Percentiles rank a stretch among this genome's conserved stretches.
phyloP scores from a whole-genome alignment of 768 basidiomycete species.

The Russula dissimulans region DNA sequence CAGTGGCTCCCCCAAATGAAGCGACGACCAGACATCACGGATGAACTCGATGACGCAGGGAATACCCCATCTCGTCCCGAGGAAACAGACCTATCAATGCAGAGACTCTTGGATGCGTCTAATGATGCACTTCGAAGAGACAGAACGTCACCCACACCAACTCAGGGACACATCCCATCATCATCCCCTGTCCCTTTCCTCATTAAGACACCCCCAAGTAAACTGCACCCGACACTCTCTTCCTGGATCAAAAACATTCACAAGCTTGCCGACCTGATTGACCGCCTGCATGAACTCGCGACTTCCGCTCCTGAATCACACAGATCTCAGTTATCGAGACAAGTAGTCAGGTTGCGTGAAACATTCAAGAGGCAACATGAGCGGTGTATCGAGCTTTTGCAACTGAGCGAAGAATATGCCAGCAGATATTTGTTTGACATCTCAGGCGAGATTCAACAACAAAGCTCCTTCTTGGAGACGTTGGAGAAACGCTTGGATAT shows the following conservation, averaged over 20 bases:
- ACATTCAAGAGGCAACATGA: not conserved
- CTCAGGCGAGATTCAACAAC: not conserved
- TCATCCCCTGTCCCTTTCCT: no score
- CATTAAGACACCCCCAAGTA: not conserved
- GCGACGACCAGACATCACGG: no score
- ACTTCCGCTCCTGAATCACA: not conserved
- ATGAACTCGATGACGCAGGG: no score
- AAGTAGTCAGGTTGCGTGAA: not conserved
- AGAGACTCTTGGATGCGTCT: no score
- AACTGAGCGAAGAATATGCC: not conserved
- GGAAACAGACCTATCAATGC: no score
- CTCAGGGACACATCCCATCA: no score
- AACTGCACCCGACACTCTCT: not conserved
- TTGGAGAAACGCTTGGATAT: not conserved
- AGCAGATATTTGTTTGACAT: not conserved
- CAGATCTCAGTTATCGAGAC: not conserved
- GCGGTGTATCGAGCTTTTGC: not conserved
- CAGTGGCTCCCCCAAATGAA: no score
- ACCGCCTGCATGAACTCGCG: not conserved
- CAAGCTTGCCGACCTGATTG: not conserved
- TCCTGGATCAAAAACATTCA: not conserved
- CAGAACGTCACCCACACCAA: no score
- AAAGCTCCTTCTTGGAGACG: not conserved
- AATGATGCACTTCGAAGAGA: no score
- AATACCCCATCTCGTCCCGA: no score